Evolutionary conservation across 768 basidiomycete genomes (phyloP).

Genomic region (Arthromyces matolae): DNA sequence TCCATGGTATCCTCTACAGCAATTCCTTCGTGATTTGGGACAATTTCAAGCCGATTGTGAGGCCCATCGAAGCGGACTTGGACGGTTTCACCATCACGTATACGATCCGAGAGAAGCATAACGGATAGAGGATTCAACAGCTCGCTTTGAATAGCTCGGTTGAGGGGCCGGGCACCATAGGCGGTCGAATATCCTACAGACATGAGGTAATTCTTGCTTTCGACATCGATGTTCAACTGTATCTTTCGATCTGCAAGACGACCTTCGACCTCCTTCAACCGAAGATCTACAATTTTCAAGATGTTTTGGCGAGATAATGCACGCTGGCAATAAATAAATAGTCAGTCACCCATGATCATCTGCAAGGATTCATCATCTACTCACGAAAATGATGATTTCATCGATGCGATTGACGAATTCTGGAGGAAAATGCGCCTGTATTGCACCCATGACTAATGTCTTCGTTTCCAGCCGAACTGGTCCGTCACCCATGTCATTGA

Average conservation of each 20-base stretch:
- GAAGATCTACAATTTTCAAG: constrained; percentile 83
- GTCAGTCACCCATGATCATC: background rate
- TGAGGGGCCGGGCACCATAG: constrained; percentile 92
- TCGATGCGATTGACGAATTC: constrained; percentile 92
- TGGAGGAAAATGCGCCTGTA: constrained; percentile 84
- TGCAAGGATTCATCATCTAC: constrained; percentile 21
- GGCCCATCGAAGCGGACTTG: constrained; percentile 76
- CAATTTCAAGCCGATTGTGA: constrained; percentile 69
- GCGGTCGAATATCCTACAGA: constrained; percentile 74
- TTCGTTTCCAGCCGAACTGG: constrained; percentile 58
- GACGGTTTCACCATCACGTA: constrained; percentile 79
- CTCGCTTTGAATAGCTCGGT: constrained; percentile 88
- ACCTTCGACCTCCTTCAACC: constrained; percentile 80
- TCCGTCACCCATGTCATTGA: constrained; percentile 74
- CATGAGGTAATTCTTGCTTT: constrained; percentile 70
- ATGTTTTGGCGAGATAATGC: constrained; percentile 75
- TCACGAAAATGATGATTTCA: constrained; percentile 75
- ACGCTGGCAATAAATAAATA: constrained; percentile 49
- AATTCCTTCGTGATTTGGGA: constrained; percentile 77
- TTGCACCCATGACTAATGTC: constrained; percentile 71
- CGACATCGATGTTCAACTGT: constrained; percentile 69
- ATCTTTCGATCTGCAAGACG: constrained; percentile 82
- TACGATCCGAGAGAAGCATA: constrained; percentile 76
- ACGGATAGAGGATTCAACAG: constrained; percentile 88
- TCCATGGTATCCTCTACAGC: constrained; percentile 57